Conservation (phyloP, 2,329 filamentous ascomycete genomes). For the Claviceps paspali region DNA sequence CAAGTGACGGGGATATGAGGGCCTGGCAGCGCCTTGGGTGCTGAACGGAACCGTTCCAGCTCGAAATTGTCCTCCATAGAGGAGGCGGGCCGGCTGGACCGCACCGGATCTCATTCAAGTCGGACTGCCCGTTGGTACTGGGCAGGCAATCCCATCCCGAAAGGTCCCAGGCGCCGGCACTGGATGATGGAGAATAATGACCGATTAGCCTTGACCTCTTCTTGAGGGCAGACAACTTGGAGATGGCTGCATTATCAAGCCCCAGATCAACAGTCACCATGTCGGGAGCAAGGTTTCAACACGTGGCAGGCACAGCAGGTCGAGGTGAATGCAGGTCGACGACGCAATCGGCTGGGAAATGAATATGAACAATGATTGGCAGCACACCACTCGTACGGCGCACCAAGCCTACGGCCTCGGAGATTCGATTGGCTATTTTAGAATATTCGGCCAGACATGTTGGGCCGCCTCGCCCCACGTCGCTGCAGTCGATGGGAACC, state of each 20-base stretch:
- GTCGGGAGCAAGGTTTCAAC: conserved; percentile 43
- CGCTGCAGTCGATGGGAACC: conserved; percentile 32
- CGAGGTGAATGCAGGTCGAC: no score
- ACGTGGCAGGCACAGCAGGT: conserved; percentile 39
- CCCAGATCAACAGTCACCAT: conserved; percentile 48
- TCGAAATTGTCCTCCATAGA: conserved; percentile 48
- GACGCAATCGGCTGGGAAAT: no score
- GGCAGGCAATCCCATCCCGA: conserved; percentile 33
- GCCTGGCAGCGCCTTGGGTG: conserved; percentile 25
- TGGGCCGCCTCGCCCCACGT: conserved; percentile 11
- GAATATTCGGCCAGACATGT: conserved; percentile 11
- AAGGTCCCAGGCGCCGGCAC: conserved; percentile 39
- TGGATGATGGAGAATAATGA: conserved; percentile 27
- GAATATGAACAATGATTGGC: conserved; percentile 41
- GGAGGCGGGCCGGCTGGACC: conserved; percentile 42
- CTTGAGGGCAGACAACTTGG: conserved; percentile 32
- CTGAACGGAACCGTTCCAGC: conserved; percentile 38
- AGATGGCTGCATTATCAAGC: conserved; percentile 34
- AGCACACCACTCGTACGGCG: conserved; percentile 47
- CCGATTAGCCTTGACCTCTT: conserved; percentile 48
- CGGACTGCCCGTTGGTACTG: conserved; percentile 42
- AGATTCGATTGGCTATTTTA: no score
- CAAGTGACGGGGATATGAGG: conserved; percentile 38
- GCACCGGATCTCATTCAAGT: conserved; percentile 46
- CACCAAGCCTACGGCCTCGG: conserved; percentile 43